Conservation (phyloP, 208 protist genomes). For the Angomonas ambiguus region DNA sequence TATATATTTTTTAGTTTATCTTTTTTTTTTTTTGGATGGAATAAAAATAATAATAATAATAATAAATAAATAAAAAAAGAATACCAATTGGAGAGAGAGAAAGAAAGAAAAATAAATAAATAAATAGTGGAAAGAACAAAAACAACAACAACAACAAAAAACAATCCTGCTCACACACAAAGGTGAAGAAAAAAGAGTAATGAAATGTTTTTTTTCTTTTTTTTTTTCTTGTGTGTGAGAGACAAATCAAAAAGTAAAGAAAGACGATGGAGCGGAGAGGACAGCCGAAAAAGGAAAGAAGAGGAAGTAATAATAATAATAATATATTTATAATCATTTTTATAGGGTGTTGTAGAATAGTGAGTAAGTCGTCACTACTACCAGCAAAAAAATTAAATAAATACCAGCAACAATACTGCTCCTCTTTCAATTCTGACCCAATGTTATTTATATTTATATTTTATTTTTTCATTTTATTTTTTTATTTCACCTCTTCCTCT, state of each 20-base stretch:
- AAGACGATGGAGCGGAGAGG: too few species aligned
- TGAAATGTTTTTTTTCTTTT: slow-evolving; percentile 7
- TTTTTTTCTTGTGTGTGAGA: neutral
- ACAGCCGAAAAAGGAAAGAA: too few species aligned
- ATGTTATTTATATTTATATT: too few species aligned
- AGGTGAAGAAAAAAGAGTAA: neutral
- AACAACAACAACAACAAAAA: neutral
- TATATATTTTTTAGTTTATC: neutral
- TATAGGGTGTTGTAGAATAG: too few species aligned
- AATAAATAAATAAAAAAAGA: slow-evolving; percentile 1
- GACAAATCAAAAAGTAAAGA: too few species aligned
- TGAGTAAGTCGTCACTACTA: too few species aligned
- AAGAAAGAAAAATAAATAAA: neutral
- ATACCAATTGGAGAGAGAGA: neutral
- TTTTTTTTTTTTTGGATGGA: too few species aligned
- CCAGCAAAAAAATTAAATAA: slow-evolving; percentile 2
- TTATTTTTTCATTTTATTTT: too few species aligned
- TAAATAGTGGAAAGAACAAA: neutral
- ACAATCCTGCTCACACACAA: neutral
- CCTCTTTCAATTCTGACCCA: too few species aligned
- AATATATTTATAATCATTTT: too few species aligned
- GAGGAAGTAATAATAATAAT: neutral
- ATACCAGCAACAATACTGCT: neutral
- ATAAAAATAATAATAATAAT: too few species aligned
- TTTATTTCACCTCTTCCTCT: too few species aligned